These are phyloP conservation scores for Fusarium proliferatum DNA, from an alignment of 2,329 filamentous ascomycete genomes.

Conservation along the genomic window DNA sequence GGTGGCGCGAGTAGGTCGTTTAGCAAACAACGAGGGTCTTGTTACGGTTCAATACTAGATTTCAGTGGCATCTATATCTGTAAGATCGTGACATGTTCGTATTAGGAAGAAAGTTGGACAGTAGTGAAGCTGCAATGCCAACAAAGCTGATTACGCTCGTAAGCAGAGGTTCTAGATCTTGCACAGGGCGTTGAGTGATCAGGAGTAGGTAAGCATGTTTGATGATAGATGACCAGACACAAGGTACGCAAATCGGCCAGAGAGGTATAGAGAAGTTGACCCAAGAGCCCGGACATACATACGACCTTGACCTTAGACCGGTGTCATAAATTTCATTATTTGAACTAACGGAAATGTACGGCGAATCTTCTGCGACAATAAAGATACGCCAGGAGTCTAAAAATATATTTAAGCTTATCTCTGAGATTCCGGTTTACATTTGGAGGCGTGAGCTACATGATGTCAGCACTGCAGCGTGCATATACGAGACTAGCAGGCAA, in stretches of 20 bases:
- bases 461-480: neutral
- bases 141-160: too few species aligned
- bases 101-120: too few species aligned
- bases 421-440: neutral
- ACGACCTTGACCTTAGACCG: too few species aligned
- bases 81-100: too few species aligned
- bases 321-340: too few species aligned
- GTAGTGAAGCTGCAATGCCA: too few species aligned
- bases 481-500: neutral
- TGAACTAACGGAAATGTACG: neutral
- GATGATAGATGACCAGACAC: neutral
- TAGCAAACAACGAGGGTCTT: accelerated
- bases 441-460: accelerated
- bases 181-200: neutral
- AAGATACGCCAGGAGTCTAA: accelerated
- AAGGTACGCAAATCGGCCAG: neutral
- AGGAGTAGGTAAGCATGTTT: neutral
- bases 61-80: too few species aligned
- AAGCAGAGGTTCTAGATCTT: neutral
- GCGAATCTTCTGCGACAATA: neutral
- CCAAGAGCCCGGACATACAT: neutral
- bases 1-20: neutral
- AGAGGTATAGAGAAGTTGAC: neutral
- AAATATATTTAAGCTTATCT: neutral
- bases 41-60: accelerated